Evolutionary conservation across 179 eudicot species (phyloP).

Genomic region (Gypsophila paniculata): DNA sequence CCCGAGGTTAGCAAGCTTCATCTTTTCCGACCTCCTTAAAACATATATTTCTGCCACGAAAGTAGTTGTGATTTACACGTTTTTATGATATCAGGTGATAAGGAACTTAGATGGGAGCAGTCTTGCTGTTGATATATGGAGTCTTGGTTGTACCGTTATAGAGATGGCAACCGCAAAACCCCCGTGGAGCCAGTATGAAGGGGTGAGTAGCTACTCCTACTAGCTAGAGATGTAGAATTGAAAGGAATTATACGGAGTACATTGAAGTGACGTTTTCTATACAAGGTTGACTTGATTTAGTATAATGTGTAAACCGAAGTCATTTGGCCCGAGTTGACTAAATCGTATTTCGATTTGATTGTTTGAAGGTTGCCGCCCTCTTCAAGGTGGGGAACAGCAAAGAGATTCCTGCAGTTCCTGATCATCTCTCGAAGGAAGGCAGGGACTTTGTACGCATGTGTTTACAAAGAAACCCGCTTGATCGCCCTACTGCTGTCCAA

Average conservation of each 20-base stretch:
- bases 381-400: conserved; percentile 92
- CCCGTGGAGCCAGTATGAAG: conserved; percentile 96
- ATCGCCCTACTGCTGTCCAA: conserved; percentile 72
- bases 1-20: conserved; percentile 66
- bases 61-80: not conserved
- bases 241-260: not conserved
- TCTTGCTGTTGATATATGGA: conserved; percentile 94
- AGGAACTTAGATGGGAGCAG: conserved; percentile 66
- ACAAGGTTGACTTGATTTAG: too few relatives aligned
- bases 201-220: conserved; percentile 52
- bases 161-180: conserved; percentile 95
- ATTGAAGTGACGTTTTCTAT: too few relatives aligned
- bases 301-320: too few relatives aligned
- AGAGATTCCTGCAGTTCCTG: conserved; percentile 82
- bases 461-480: conserved; percentile 65
- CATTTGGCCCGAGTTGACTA: too few relatives aligned
- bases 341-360: not conserved
- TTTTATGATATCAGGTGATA: conserved; percentile 52
- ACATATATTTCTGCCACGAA: not conserved
- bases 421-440: conserved; percentile 76
- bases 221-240: not conserved
- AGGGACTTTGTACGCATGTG: conserved; percentile 80
- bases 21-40: not conserved
- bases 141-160: conserved; percentile 92
- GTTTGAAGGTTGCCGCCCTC: conserved; percentile 75